Conservation (phyloP, 768 basidiomycete genomes). For the Aureoboletus auriporus region DNA sequence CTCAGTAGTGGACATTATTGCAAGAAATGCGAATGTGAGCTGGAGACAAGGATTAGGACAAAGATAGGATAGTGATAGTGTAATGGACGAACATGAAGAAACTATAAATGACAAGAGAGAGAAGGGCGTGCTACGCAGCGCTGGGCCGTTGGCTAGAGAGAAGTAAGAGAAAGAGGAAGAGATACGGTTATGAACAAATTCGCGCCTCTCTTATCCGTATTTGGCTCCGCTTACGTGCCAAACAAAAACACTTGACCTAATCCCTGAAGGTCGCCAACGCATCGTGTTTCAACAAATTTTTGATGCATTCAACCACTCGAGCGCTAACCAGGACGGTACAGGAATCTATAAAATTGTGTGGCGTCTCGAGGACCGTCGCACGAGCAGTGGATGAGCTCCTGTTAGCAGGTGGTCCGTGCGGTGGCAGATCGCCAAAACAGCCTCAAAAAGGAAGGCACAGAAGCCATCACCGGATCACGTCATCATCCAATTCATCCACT, state of each 20-base stretch:
- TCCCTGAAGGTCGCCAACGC: slow-evolving; percentile 15
- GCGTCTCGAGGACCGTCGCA: not conserved
- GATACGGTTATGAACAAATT: slow-evolving; percentile 35
- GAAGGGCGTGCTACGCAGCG: slow-evolving; percentile 56
- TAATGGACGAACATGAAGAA: slow-evolving; percentile 41
- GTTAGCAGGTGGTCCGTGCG: slow-evolving; percentile 24
- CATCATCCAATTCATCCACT: slow-evolving; percentile 25
- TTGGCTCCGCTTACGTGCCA: slow-evolving; percentile 39
- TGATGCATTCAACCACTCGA: slow-evolving; percentile 4
- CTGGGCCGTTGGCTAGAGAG: slow-evolving; percentile 48
- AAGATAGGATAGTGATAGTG: not conserved
- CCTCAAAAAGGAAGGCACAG: slow-evolving; percentile 10
- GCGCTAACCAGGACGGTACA: slow-evolving; percentile 1
- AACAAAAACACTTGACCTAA: slow-evolving; percentile 37
- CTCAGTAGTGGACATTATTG: slow-evolving; percentile 84
- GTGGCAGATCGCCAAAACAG: slow-evolving; percentile 22
- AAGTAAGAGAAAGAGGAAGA: slow-evolving; percentile 56
- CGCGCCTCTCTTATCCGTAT: slow-evolving; percentile 39
- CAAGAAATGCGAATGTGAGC: slow-evolving; percentile 53
- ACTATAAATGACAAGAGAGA: slow-evolving; percentile 58
- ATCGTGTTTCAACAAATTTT: slow-evolving; percentile 1
- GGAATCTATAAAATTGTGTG: not conserved
- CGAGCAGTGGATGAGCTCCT: not conserved
- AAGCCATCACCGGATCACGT: slow-evolving; percentile 30
- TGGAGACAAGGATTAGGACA: slow-evolving; percentile 23